phyloP scores from a whole-genome alignment of 1,139 yeast genomes.

The Starmera stellimalicola region DNA sequence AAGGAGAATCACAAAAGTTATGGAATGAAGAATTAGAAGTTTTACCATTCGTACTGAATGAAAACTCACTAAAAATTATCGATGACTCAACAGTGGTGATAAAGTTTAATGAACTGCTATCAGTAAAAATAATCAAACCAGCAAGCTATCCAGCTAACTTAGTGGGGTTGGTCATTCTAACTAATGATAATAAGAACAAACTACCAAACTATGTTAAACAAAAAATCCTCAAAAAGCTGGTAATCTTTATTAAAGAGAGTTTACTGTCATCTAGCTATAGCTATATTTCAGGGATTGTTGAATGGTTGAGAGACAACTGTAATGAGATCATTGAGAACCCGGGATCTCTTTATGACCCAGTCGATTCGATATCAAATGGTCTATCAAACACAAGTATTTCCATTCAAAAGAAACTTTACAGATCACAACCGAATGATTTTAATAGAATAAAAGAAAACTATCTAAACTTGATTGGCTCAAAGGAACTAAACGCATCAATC shows the following conservation, averaged over 20 bases:
- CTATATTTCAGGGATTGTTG: conserved; percentile 53
- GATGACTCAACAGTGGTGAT: conserved; percentile 15
- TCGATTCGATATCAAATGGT: conserved; percentile 1
- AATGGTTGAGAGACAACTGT: conserved; percentile 67
- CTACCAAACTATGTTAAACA: conserved; percentile 71
- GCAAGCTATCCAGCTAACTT: conserved; percentile 45
- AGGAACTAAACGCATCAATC: conserved; percentile 28
- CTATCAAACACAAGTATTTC: conserved; percentile 5
- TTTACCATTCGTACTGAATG: conserved; percentile 44
- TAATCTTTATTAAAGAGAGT: conserved; percentile 31
- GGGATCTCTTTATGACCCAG: conserved; percentile 42
- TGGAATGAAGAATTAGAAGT: conserved; percentile 83
- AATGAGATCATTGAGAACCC: conserved; percentile 56
- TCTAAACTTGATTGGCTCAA: conserved; percentile 14
- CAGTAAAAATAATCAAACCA: conserved; percentile 43
- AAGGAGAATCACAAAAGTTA: conserved; percentile 26
- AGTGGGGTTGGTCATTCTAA: conserved; percentile 54
- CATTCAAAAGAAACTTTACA: conserved; percentile 6
- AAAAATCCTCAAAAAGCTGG: conserved; percentile 44
- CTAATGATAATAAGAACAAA: conserved; percentile 33
- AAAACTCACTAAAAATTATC: conserved; percentile 22
- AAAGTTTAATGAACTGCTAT: conserved; percentile 23
- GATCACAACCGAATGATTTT: conserved; percentile 18
- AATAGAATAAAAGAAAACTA: conserved; percentile 22
- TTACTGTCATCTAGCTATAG: conserved; percentile 52